Conservation (phyloP, 129 eudicot genomes). For the Chrysanthemum lavandulifolium region DNA sequence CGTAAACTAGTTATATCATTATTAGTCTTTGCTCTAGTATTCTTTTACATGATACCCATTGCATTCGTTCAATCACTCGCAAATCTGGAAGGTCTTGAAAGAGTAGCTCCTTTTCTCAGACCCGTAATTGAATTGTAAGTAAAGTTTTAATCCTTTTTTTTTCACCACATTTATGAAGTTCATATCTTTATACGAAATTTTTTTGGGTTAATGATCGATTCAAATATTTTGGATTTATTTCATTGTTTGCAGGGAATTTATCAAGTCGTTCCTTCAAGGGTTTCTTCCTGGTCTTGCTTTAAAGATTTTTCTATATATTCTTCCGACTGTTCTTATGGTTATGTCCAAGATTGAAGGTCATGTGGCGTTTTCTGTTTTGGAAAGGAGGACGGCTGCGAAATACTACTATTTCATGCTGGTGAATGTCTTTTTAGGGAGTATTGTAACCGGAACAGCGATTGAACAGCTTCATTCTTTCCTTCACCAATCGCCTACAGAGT, state of each 20-base stretch:
- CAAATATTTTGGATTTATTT: neutral
- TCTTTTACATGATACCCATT: conserved; percentile 98
- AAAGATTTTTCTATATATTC: conserved; percentile 74
- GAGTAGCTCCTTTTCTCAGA: conserved; percentile 84
- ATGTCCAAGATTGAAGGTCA: conserved; percentile 98
- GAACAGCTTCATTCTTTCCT: conserved; percentile 92
- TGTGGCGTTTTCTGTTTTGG: conserved; percentile 74
- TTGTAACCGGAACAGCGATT: conserved; percentile 86
- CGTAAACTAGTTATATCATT: conserved; percentile 77
- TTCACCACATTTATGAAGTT: neutral
- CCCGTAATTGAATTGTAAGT: conserved; percentile 91
- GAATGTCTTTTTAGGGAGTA: conserved; percentile 93
- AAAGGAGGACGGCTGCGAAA: conserved; percentile 89
- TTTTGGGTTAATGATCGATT: neutral
- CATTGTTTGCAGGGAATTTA: conserved; percentile 57
- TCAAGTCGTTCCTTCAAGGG: conserved; percentile 95
- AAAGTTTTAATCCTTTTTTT: conserved; percentile 9
- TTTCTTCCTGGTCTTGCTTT: conserved; percentile 96
- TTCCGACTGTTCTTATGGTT: conserved; percentile 78
- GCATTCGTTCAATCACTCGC: conserved; percentile 97
- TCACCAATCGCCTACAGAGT: conserved; percentile 85
- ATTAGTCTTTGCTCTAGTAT: conserved; percentile 76
- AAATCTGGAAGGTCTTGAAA: conserved; percentile 89
- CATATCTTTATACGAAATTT: neutral
- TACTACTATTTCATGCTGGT: conserved; percentile 97